phyloP scores from a whole-genome alignment of 106 monocot species.

The Narthecium ossifragum region DNA sequence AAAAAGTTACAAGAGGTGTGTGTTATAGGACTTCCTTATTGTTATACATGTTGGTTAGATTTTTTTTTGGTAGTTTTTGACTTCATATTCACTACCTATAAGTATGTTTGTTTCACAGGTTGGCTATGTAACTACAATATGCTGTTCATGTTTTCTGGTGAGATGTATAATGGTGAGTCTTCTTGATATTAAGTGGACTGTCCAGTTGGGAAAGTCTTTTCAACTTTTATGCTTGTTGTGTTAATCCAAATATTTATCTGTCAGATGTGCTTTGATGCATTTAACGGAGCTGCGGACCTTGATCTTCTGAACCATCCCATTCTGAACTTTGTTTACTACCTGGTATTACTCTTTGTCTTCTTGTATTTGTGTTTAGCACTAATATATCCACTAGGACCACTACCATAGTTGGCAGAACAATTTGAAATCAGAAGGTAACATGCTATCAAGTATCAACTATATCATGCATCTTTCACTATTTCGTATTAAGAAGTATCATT shows the following conservation, averaged over 20 bases:
- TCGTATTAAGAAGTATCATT: too few relatives aligned
- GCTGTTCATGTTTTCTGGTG: conserved; percentile 80
- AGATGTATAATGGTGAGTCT: conserved; percentile 82
- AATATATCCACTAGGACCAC: too few relatives aligned
- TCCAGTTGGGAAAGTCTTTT: not conserved
- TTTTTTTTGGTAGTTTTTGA: not conserved
- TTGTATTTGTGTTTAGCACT: too few relatives aligned
- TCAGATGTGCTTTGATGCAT: conserved; percentile 81
- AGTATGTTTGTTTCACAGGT: conserved; percentile 55
- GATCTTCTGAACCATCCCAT: conserved; percentile 82
- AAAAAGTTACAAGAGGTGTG: conserved; percentile 94
- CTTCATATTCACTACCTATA: too few relatives aligned
- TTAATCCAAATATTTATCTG: not conserved
- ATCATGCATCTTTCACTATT: too few relatives aligned
- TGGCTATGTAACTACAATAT: conserved; percentile 91
- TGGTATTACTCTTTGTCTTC: conserved; percentile 31
- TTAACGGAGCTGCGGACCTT: conserved; percentile 74
- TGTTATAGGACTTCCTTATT: not conserved
- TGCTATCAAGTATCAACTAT: too few relatives aligned
- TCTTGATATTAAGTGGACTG: not conserved
- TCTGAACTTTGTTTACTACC: conserved; percentile 78
- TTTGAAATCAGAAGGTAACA: too few relatives aligned
- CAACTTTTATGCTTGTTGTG: not conserved
- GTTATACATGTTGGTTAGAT: not conserved
- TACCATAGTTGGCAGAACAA: too few relatives aligned